phyloP scores from a whole-genome alignment of 2,329 filamentous ascomycete genomes.

The Macrophomina phaseolina region DNA sequence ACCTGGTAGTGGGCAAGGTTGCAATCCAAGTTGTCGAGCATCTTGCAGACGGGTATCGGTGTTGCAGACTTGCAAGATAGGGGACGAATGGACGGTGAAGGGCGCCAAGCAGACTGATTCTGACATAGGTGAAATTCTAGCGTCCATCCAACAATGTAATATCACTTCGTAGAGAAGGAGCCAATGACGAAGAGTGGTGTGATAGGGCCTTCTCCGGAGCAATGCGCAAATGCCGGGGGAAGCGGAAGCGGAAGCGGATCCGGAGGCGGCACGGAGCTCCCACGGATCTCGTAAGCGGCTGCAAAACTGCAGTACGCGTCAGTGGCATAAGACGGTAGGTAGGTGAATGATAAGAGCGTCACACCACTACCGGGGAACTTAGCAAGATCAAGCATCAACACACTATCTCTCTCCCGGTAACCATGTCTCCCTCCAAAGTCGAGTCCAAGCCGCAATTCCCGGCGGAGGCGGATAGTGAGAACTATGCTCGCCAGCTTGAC shows the following conservation, averaged over 20 bases:
- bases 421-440: slow-evolving; percentile 22
- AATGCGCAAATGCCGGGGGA: not conserved
- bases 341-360: slow-evolving; percentile 22
- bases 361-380: slow-evolving; percentile 7
- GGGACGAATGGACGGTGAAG: not conserved
- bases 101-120: not conserved
- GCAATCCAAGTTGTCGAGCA: slow-evolving; percentile 30
- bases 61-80: slow-evolving; percentile 2
- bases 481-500: slow-evolving; percentile 19
- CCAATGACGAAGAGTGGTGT: slow-evolving; percentile 15
- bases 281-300: not conserved
- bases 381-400: not conserved
- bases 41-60: slow-evolving; percentile 11
- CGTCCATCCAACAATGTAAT: slow-evolving; percentile 13
- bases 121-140: slow-evolving; percentile 8
- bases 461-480: slow-evolving; percentile 19
- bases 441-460: slow-evolving; percentile 24
- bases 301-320: not conserved
- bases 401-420: slow-evolving; percentile 1
- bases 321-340: not conserved
- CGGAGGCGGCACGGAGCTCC: slow-evolving; percentile 12
- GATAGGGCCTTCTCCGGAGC: slow-evolving; percentile 17
- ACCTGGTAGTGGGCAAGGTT: slow-evolving; percentile 77
- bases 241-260: slow-evolving; percentile 22
- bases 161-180: slow-evolving; percentile 4